These are phyloP conservation scores for Cyclotella kingstonii DNA, from an alignment of 108 stramenopile genomes.

Conservation along the genomic window DNA sequence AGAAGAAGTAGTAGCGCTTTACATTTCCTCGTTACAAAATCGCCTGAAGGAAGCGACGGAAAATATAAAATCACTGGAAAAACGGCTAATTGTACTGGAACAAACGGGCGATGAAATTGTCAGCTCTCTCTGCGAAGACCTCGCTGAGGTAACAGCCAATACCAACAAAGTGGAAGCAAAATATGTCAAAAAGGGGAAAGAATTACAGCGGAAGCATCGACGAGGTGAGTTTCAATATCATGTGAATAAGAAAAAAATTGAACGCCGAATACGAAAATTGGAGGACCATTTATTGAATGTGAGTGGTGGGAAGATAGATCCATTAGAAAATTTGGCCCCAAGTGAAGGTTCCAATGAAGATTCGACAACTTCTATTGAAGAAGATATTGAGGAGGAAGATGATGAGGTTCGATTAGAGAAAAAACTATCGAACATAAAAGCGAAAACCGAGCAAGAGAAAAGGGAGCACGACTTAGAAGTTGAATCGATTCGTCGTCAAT, in stretches of 20 bases:
- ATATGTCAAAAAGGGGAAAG: conserved; percentile 46
- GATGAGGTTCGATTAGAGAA: conserved; percentile 39
- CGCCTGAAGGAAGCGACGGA: conserved; percentile 36
- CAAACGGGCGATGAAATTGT: conserved; percentile 48
- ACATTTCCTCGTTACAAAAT: conserved; percentile 23
- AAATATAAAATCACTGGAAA: conserved; percentile 34
- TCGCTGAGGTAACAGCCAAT: conserved; percentile 38
- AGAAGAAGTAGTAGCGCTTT: conserved; percentile 19
- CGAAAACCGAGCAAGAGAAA: conserved; percentile 40
- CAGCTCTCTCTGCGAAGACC: conserved; percentile 44
- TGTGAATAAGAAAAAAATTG: conserved; percentile 23
- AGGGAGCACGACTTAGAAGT: conserved; percentile 28
- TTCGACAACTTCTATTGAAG: conserved; percentile 1
- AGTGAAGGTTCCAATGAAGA: conserved; percentile 26
- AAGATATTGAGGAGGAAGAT: conserved; percentile 37
- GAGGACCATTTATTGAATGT: conserved; percentile 26
- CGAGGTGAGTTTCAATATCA: conserved; percentile 26
- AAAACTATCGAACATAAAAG: conserved; percentile 34
- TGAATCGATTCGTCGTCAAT: conserved; percentile 41
- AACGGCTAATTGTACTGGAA: conserved; percentile 39
- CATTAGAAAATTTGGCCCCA: neutral
- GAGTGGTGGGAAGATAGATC: conserved; percentile 8
- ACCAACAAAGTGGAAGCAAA: conserved; percentile 39
- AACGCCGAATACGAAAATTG: conserved; percentile 18
- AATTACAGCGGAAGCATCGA: conserved; percentile 21